These are phyloP conservation scores for Tulasnella sp. DNA, from an alignment of 768 basidiomycete species.

Conservation along the genomic window DNA sequence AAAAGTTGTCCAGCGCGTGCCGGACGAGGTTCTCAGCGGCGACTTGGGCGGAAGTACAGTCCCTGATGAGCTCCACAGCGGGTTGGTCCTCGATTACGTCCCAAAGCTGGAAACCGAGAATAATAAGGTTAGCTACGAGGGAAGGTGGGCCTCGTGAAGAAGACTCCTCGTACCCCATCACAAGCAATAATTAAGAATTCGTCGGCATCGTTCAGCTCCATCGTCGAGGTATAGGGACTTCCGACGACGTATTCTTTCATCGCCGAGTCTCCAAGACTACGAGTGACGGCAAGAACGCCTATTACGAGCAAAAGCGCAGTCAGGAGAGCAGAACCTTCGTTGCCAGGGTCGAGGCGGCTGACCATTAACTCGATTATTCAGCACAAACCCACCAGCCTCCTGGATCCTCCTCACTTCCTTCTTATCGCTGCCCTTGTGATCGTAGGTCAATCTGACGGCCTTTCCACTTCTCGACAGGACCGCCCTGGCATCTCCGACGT, in stretches of 20 bases:
- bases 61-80: conserved; percentile 74
- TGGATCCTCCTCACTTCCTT: conserved; percentile 97
- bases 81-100: conserved; percentile 89
- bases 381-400: conserved; percentile 96
- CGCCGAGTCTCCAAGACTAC: conserved; percentile 91
- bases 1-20: conserved; percentile 82
- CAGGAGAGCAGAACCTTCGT: neutral
- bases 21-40: conserved; percentile 73
- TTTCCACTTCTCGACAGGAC: conserved; percentile 88
- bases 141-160: neutral
- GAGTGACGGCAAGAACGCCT: conserved; percentile 86
- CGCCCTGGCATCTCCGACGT: conserved; percentile 93
- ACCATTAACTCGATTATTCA: conserved; percentile 98
- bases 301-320: neutral
- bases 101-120: conserved; percentile 67
- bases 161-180: conserved; percentile 72
- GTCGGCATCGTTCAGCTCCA: conserved; percentile 81
- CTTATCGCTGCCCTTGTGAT: conserved; percentile 96
- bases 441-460: conserved; percentile 91
- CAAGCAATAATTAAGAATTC: conserved; percentile 95
- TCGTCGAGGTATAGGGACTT: conserved; percentile 97
- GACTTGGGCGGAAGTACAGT: conserved; percentile 69
- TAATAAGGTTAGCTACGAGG: neutral
- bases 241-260: conserved; percentile 99
- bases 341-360: conserved; percentile 13